Evolutionary conservation across 2,329 filamentous ascomycete species (phyloP).

Genomic region (Tolypocladium tropicale): DNA sequence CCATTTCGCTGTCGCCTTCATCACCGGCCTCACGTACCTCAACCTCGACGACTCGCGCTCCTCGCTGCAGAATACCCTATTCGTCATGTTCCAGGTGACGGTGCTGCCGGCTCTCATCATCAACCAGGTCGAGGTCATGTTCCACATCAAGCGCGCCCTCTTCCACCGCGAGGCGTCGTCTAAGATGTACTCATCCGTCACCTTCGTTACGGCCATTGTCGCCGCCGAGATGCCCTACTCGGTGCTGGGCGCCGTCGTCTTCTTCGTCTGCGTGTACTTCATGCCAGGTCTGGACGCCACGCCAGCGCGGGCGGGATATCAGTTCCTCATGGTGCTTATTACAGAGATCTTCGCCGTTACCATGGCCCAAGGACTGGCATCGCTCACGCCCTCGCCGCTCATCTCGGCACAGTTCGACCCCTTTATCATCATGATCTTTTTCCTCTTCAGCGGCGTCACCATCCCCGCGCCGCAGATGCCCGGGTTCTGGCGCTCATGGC

Average conservation of each 20-base stretch:
- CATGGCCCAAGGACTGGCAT: constrained; percentile 64
- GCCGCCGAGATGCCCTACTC: constrained; percentile 78
- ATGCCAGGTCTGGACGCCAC: constrained; percentile 62
- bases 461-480: constrained; percentile 72
- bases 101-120: constrained; percentile 77
- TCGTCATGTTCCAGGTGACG: constrained; percentile 83
- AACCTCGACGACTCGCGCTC: constrained; percentile 65
- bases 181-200: constrained; percentile 76
- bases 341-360: constrained; percentile 80
- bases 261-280: constrained; percentile 79
- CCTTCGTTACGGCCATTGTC: constrained; percentile 70
- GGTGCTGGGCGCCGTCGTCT: constrained; percentile 66
- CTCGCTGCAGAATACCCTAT: constrained; percentile 76
- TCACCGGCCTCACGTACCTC: constrained; percentile 72
- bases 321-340: constrained; percentile 76
- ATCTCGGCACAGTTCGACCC: constrained; percentile 74
- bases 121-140: constrained; percentile 71
- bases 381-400: constrained; percentile 68
- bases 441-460: constrained; percentile 80
- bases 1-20: constrained; percentile 65
- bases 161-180: constrained; percentile 79
- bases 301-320: constrained; percentile 63
- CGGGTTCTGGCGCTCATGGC: constrained; percentile 67
- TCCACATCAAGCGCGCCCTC: constrained; percentile 66
- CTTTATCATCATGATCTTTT: constrained; percentile 72